phyloP scores from a whole-genome alignment of 768 basidiomycete species.

The Dentipellis sp. region DNA sequence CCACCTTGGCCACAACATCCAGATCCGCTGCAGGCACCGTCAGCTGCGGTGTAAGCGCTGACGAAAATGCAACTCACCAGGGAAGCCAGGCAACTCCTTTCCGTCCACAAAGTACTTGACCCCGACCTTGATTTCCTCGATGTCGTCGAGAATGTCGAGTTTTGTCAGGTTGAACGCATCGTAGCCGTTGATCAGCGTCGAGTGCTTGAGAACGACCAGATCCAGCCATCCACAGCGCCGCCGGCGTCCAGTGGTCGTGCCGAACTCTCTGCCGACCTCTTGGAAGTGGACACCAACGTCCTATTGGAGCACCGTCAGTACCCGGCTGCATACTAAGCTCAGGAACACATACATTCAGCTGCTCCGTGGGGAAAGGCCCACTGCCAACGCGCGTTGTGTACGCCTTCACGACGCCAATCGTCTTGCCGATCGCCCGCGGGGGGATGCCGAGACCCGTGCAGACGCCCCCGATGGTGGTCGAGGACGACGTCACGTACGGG shows the following conservation, averaged over 20 bases:
- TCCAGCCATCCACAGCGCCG: slow-evolving; percentile 98
- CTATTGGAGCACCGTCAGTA: slow-evolving; percentile 28
- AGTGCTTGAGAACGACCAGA: slow-evolving; percentile 89
- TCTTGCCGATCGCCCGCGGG: slow-evolving; percentile 75
- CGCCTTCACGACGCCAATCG: slow-evolving; percentile 93
- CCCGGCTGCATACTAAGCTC: background rate
- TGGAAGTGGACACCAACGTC: slow-evolving; percentile 80
- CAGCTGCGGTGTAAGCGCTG: background rate
- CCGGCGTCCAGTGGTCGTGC: slow-evolving; percentile 86
- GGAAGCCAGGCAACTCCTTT: slow-evolving; percentile 74
- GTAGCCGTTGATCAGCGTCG: slow-evolving; percentile 92
- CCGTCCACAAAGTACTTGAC: slow-evolving; percentile 74
- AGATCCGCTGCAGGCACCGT: slow-evolving; percentile 57
- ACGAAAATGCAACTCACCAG: slow-evolving; percentile 43
- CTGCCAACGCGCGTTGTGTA: slow-evolving; percentile 99
- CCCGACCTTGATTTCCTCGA: slow-evolving; percentile 83
- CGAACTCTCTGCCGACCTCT: slow-evolving; percentile 89
- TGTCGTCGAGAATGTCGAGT: slow-evolving; percentile 81
- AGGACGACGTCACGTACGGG: slow-evolving; percentile 93
- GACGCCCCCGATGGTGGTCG: slow-evolving; percentile 90
- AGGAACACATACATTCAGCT: slow-evolving; percentile 58
- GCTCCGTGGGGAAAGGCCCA: slow-evolving; percentile 96
- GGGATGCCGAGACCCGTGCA: slow-evolving; percentile 98
- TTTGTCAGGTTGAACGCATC: slow-evolving; percentile 92
- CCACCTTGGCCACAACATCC: slow-evolving; percentile 65